Percentiles rank a stretch among this genome's conserved stretches.
Conservation (phyloP, 2,329 filamentous ascomycete genomes). For the Gaeumannomyces sp. region DNA sequence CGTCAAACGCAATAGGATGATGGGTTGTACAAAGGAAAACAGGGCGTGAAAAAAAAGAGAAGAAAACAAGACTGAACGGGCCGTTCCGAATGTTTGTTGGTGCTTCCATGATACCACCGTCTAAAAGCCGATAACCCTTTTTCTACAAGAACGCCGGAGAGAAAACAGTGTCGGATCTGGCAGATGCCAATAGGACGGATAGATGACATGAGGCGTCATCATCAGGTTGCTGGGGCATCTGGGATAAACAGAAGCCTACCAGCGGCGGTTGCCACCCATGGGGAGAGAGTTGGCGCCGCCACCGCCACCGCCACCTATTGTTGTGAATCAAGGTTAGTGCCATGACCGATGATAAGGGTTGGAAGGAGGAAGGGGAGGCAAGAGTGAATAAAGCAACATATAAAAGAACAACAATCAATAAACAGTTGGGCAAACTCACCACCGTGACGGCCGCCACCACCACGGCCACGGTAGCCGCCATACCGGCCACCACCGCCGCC, state of each 20-base stretch:
- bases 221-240: background rate
- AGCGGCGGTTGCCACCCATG: conserved; percentile 40
- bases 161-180: background rate
- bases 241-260: conserved; percentile 31
- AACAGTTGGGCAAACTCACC: conserved; percentile 32
- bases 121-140: conserved; percentile 11
- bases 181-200: background rate
- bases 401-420: background rate
- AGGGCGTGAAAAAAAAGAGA: background rate
- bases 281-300: conserved; percentile 44
- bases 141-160: conserved; percentile 11
- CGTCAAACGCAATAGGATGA: background rate
- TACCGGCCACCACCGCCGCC: conserved; percentile 70
- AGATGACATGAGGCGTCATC: background rate
- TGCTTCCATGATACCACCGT: conserved; percentile 9
- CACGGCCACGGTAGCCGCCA: conserved; percentile 63
- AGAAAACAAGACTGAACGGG: conserved; percentile 1
- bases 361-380: background rate
- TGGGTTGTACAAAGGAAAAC: background rate
- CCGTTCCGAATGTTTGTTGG: background rate
- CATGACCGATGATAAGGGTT: background rate
- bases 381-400: background rate
- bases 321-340: background rate
- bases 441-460: conserved; percentile 38
- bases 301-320: conserved; percentile 12